A percentile compares a stretch with the other conserved stretches of the same genome.
These are phyloP conservation scores for Chiua virens DNA, from an alignment of 768 basidiomycete genomes.

Conservation along the genomic window DNA sequence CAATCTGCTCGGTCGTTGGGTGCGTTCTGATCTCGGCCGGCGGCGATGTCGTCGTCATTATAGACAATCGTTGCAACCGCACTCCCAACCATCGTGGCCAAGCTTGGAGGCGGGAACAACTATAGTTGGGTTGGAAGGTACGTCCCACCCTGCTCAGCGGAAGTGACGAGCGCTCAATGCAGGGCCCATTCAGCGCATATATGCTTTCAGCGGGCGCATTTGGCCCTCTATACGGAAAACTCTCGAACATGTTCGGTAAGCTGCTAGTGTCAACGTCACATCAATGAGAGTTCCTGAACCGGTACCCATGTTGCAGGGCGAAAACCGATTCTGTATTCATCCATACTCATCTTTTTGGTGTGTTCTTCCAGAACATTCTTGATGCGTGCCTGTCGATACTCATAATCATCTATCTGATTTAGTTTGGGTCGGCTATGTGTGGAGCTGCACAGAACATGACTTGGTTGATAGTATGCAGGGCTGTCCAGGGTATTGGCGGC, in stretches of 20 bases:
- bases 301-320: constrained; percentile 39
- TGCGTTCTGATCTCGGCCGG: neutral
- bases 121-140: constrained; percentile 79
- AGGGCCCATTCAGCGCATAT: constrained; percentile 56
- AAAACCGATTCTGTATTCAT: constrained; percentile 68
- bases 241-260: constrained; percentile 57
- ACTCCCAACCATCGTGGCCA: constrained; percentile 68
- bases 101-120: constrained; percentile 59
- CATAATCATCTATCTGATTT: neutral
- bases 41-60: neutral
- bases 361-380: constrained; percentile 8
- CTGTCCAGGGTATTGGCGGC: constrained; percentile 80
- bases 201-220: constrained; percentile 66
- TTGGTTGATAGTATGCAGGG: constrained; percentile 74
- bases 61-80: constrained; percentile 76
- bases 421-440: constrained; percentile 78
- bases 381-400: too few relatives aligned
- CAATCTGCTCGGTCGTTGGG: neutral
- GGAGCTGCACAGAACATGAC: constrained; percentile 76
- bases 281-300: neutral
- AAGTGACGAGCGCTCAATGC: too few relatives aligned
- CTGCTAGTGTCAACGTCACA: neutral
- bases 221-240: constrained; percentile 75
- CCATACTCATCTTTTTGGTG: constrained; percentile 70
- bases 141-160: constrained; percentile 7